Base-by-base conservation (phyloP, 768 basidiomycete species). In the Hypholoma sublateritium region DNA sequence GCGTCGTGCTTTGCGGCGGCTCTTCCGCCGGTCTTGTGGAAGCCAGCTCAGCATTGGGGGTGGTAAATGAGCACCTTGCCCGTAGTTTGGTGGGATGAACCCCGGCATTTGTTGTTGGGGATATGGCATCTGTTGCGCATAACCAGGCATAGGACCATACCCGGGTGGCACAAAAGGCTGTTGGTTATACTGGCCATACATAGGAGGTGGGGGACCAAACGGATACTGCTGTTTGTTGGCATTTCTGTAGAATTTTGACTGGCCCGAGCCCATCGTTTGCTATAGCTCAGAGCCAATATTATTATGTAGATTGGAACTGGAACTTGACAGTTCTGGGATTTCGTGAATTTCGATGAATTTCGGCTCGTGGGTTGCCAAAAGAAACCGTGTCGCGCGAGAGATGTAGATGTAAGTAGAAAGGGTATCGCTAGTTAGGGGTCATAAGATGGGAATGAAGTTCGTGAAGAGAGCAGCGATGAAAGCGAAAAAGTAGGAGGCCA, bases 41-140 rank as follows among this genome's bases (percentile, higher is more conserved):
- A 68, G 54, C 59, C 60, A 70, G 25, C 60, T 59, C 35, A 69
- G 25, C 44, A 62, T 59, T 17, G 63, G 67, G 35, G 63, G 71
- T 17, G 67, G 70, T 21, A 67, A 55, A n/a, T 50, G 56, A 4
- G 59, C 48, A 6, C 55, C 61, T 55, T 66, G 60, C 24, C 63
- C 60, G 43, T 59, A 64, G n/a, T 51, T 56, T 36, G 67, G 67
- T 21, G 69, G 69, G 44, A 67, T 55, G 42, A 68, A 64, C 0
- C 65, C 65, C 44, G 52, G 57, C 41, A 51, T 25, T 32, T 57
- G 63, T 21, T 41, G 63, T 42, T 59, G 61, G 22, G 59, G 55
- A 50, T 57, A 64, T 32, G 28, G 28, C 21, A 51, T 51, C 5
- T 57, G 55, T 5, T 39, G 59, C 25, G 43, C 59, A 55, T 58